These are phyloP conservation scores for Neurospora sp. DNA, from an alignment of 2,329 filamentous ascomycete species.

Conservation along the genomic window DNA sequence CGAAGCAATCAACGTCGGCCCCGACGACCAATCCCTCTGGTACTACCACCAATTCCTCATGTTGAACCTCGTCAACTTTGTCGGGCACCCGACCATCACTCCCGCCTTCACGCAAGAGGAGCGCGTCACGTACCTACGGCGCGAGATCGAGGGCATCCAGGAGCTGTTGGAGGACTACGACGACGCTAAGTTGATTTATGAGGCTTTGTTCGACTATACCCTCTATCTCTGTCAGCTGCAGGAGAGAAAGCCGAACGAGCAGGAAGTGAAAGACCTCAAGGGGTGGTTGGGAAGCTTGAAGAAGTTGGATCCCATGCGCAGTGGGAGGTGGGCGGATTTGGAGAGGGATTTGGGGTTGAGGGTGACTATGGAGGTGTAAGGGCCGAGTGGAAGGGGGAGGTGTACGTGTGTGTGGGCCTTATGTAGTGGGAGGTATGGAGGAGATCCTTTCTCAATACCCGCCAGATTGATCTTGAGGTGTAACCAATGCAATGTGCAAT, in stretches of 20 bases:
- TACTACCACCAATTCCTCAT: conserved; percentile 91
- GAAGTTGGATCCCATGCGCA: conserved; percentile 63
- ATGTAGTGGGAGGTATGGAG: background rate
- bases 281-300: conserved; percentile 55
- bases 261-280: conserved; percentile 35
- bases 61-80: conserved; percentile 49
- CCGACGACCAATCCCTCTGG: conserved; percentile 93
- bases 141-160: conserved; percentile 66
- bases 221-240: conserved; percentile 47
- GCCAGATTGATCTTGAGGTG: background rate
- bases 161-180: conserved; percentile 52
- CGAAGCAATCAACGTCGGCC: conserved; percentile 74
- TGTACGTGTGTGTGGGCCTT: background rate
- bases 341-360: conserved; percentile 31
- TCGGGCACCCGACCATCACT: conserved; percentile 47
- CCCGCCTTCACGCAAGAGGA: conserved; percentile 52
- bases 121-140: conserved; percentile 53
- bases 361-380: background rate
- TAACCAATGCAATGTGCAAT: background rate
- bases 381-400: too few species aligned
- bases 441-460: background rate
- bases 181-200: conserved; percentile 74
- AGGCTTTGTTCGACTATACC: conserved; percentile 70
- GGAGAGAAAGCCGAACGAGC: conserved; percentile 27
- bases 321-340: conserved; percentile 66